phyloP scores from a whole-genome alignment of 345 rosid species.

The Salix brachista region DNA sequence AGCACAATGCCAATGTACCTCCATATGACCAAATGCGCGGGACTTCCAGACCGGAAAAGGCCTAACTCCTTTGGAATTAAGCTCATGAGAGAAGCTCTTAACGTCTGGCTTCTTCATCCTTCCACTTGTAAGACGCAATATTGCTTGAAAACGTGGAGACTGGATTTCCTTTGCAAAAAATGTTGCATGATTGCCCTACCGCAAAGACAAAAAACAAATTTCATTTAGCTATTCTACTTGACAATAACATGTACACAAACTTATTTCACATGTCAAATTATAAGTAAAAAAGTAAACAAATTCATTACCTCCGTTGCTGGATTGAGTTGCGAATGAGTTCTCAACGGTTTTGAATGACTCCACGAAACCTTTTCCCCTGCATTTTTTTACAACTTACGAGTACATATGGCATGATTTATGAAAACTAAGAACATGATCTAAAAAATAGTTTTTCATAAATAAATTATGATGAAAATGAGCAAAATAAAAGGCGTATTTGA shows the following conservation, averaged over 20 bases:
- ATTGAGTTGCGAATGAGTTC: conserved; percentile 41
- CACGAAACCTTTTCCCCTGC: conserved; percentile 57
- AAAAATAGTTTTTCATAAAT: too few species aligned
- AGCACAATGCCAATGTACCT: conserved; percentile 34
- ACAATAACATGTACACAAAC: neutral
- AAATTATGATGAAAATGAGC: too few species aligned
- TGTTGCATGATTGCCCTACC: conserved; percentile 58
- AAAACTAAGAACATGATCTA: too few species aligned
- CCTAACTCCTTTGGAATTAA: conserved; percentile 90
- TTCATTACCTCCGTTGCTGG: conserved; percentile 61
- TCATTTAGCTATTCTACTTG: neutral
- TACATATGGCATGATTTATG: too few species aligned
- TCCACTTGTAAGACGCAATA: conserved; percentile 77
- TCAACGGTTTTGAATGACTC: conserved; percentile 65
- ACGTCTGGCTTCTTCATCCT: conserved; percentile 78
- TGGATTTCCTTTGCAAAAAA: conserved; percentile 66
- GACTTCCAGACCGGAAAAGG: conserved; percentile 90
- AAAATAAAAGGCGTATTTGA: conserved; percentile 6
- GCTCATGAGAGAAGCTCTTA: conserved; percentile 97
- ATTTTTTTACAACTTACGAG: neutral
- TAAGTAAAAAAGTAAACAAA: neutral
- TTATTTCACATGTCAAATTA: neutral
- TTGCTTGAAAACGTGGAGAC: conserved; percentile 83
- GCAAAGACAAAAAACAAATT: neutral
- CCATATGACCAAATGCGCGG: conserved; percentile 85